These are phyloP conservation scores for Glycyrrhiza uralensis DNA, from an alignment of 306 rosid genomes.

Conservation along the genomic window DNA sequence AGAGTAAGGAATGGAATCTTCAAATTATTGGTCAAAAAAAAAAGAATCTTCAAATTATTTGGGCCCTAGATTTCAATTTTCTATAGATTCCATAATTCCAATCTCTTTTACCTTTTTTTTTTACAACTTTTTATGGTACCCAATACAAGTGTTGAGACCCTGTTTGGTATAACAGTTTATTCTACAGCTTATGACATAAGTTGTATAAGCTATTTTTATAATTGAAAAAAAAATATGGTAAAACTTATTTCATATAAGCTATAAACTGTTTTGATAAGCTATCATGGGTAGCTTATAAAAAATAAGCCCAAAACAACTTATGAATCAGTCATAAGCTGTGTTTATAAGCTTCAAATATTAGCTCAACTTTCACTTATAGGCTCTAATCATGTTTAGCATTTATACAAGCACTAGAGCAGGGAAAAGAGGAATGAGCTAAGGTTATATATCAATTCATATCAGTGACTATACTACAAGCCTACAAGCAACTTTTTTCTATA, in stretches of 20 bases:
- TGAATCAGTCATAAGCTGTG: no score
- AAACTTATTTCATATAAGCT: no score
- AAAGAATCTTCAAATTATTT: conserved; percentile 11
- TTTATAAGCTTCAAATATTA: no score
- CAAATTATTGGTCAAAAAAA: conserved; percentile 24
- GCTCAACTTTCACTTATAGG: conserved; percentile 20
- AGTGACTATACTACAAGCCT: not conserved
- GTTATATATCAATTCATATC: not conserved
- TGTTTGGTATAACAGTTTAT: no score
- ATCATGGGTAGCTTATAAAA: no score
- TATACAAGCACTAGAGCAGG: not conserved
- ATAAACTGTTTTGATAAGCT: no score
- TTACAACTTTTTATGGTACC: conserved; percentile 21
- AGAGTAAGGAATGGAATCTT: conserved; percentile 32
- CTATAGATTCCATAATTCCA: conserved; percentile 33
- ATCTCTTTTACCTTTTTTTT: conserved; percentile 2
- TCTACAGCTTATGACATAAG: no score
- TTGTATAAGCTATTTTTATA: no score
- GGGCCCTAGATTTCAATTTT: conserved; percentile 25
- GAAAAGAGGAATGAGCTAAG: not conserved
- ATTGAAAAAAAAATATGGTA: no score
- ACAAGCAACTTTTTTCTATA: conserved; percentile 5
- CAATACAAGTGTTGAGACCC: no score
- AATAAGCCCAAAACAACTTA: no score
- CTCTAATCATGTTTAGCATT: not conserved